Percentiles rank a stretch among this genome's conserved stretches.
These are phyloP conservation scores for Nannochloris sp. DNA, from an alignment of 139 green algal genomes.

Conservation along the genomic window DNA sequence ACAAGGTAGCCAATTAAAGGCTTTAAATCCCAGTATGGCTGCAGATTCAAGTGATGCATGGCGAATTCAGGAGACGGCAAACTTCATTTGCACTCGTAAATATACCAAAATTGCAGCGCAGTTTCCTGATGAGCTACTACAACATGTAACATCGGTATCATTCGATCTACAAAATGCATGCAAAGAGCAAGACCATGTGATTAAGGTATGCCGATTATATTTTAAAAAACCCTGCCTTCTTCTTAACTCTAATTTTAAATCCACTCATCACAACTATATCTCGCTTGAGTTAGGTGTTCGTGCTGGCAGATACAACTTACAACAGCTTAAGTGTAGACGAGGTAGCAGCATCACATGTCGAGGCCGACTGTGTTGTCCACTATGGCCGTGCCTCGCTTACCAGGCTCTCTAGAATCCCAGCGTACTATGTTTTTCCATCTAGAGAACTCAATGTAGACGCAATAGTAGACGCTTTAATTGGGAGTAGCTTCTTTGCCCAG, in stretches of 20 bases:
- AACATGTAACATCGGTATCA: slow-evolving; percentile 22
- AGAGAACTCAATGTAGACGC: slow-evolving; percentile 6
- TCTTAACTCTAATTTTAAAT: not conserved
- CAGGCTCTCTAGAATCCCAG: slow-evolving; percentile 51
- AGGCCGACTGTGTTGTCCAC: slow-evolving; percentile 79
- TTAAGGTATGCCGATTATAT: not conserved
- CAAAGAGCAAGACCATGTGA: slow-evolving; percentile 11
- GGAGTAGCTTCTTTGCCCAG: not conserved
- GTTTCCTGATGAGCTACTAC: slow-evolving; percentile 62
- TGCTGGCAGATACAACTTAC: slow-evolving; percentile 79
- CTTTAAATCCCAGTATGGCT: too few relatives aligned
- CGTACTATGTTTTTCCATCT: slow-evolving; percentile 74
- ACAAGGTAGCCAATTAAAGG: too few relatives aligned
- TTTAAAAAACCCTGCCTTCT: not conserved
- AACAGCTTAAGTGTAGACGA: slow-evolving; percentile 76
- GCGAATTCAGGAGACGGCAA: slow-evolving; percentile 26
- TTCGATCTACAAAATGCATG: not conserved
- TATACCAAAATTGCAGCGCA: slow-evolving; percentile 53
- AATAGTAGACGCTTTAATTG: not conserved
- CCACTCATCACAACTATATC: too few relatives aligned
- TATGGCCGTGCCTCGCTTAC: slow-evolving; percentile 82
- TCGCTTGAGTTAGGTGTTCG: slow-evolving; percentile 43
- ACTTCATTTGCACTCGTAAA: slow-evolving; percentile 35
- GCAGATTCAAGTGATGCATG: slow-evolving; percentile 4
- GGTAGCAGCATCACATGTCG: slow-evolving; percentile 66